A percentile compares a stretch with the other conserved stretches of the same genome.
phyloP scores from a whole-genome alignment of 371 early-diverging fungal species.

The Mucor mucedo region DNA sequence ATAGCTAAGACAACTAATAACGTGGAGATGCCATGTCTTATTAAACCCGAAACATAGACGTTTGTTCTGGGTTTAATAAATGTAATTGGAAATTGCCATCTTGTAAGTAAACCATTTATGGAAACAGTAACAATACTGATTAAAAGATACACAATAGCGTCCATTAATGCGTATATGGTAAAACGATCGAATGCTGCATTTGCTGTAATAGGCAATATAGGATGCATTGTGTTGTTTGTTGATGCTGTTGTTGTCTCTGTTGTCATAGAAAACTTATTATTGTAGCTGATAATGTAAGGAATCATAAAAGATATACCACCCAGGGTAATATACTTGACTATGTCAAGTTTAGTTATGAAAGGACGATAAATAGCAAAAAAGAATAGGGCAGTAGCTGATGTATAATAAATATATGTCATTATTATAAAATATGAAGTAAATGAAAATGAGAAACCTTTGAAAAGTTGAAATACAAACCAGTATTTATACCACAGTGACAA shows the following conservation, averaged over 20 bases:
- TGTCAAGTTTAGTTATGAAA: slow-evolving; percentile 45
- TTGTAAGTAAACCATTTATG: slow-evolving; percentile 32
- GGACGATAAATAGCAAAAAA: slow-evolving; percentile 43
- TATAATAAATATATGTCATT: slow-evolving; percentile 41
- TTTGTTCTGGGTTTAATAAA: slow-evolving; percentile 32
- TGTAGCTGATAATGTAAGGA: slow-evolving; percentile 34
- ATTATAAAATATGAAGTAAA: neutral
- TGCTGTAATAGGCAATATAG: neutral
- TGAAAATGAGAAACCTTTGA: neutral
- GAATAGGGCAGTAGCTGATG: slow-evolving; percentile 37
- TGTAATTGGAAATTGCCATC: slow-evolving; percentile 44
- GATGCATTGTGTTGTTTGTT: slow-evolving; percentile 18
- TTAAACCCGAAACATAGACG: slow-evolving; percentile 17
- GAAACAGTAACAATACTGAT: slow-evolving; percentile 43
- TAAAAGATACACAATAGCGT: slow-evolving; percentile 44
- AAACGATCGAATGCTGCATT: slow-evolving; percentile 1
- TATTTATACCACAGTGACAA: slow-evolving; percentile 1
- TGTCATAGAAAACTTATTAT: slow-evolving; percentile 34
- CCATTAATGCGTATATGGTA: slow-evolving; percentile 6
- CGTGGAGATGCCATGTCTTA: slow-evolving; percentile 32
- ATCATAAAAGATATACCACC: slow-evolving; percentile 38
- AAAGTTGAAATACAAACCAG: neutral
- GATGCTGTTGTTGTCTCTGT: slow-evolving; percentile 33
- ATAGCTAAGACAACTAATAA: slow-evolving; percentile 21
- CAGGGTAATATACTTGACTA: slow-evolving; percentile 40